These are phyloP conservation scores for Colletotrichum tropicicola DNA, from an alignment of 2,329 filamentous ascomycete species.

Conservation along the genomic window DNA sequence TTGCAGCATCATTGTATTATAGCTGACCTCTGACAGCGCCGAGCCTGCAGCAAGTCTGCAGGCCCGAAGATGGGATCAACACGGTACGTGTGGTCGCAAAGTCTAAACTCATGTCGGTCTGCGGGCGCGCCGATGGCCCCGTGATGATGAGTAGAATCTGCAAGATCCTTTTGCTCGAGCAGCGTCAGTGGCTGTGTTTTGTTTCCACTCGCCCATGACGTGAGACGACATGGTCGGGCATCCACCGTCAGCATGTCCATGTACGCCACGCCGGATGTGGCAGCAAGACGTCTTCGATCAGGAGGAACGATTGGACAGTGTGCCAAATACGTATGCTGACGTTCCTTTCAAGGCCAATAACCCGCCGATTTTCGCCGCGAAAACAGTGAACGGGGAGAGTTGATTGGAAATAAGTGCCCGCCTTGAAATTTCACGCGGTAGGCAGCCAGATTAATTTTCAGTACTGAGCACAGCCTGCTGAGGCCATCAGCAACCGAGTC, in stretches of 20 bases:
- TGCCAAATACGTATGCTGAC: neutral
- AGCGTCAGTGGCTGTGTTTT: constrained; percentile 21
- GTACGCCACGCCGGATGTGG: neutral
- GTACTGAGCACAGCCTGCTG: neutral
- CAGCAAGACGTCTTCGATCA: neutral
- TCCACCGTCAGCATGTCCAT: neutral
- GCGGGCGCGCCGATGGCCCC: neutral
- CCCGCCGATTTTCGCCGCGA: neutral
- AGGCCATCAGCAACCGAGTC: neutral
- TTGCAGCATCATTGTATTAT: neutral
- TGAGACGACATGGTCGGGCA: constrained; percentile 3
- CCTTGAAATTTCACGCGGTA: neutral
- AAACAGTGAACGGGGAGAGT: neutral
- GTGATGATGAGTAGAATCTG: neutral
- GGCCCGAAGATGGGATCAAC: constrained; percentile 22
- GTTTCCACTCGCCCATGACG: constrained; percentile 21
- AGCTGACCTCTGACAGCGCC: neutral
- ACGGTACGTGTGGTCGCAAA: constrained; percentile 1
- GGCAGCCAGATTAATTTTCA: neutral
- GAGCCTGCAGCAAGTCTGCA: constrained; percentile 4
- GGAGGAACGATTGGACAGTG: neutral
- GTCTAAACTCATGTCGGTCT: constrained; percentile 5
- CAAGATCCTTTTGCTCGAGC: constrained; percentile 21
- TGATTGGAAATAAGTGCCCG: neutral
- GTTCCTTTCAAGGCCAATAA: neutral